These are phyloP conservation scores for Euphorbia celastroides DNA, from an alignment of 441 rosid genomes.

Conservation along the genomic window DNA sequence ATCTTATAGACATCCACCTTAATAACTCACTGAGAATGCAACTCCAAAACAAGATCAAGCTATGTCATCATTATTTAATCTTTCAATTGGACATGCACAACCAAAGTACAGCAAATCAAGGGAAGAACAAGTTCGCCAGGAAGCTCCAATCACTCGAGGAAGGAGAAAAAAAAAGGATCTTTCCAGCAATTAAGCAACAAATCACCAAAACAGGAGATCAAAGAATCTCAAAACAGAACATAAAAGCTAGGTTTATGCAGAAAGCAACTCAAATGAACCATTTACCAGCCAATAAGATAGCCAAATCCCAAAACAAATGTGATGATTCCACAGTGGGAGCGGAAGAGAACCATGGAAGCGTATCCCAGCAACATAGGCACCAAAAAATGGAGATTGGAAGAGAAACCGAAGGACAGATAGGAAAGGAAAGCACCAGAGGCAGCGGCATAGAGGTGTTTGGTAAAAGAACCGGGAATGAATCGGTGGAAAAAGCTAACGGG, in stretches of 20 bases:
- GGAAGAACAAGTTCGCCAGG: background rate
- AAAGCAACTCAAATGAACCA: background rate
- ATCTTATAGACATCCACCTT: background rate
- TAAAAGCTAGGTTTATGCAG: background rate
- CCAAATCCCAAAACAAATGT: conserved; percentile 74
- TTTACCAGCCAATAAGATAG: conserved; percentile 89
- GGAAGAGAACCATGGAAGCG: conserved; percentile 64
- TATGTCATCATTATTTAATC: background rate
- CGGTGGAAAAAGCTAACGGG: conserved; percentile 71
- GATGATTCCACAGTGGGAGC: conserved; percentile 60
- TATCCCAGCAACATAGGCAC: conserved; percentile 80
- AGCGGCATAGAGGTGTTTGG: conserved; percentile 63
- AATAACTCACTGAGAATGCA: background rate
- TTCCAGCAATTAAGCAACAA: conserved; percentile 7
- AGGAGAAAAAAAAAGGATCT: background rate
- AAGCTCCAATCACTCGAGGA: background rate
- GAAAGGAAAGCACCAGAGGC: conserved; percentile 67
- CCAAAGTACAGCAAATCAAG: background rate
- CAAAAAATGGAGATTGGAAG: conserved; percentile 87
- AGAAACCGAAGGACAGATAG: conserved; percentile 80
- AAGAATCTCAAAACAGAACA: background rate
- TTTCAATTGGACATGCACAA: background rate
- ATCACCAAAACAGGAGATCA: background rate
- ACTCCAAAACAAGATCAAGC: background rate
- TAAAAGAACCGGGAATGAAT: conserved; percentile 53